Evolutionary conservation across 2,329 filamentous ascomycete species (phyloP).

Genomic region (Microcyclosporella mali): DNA sequence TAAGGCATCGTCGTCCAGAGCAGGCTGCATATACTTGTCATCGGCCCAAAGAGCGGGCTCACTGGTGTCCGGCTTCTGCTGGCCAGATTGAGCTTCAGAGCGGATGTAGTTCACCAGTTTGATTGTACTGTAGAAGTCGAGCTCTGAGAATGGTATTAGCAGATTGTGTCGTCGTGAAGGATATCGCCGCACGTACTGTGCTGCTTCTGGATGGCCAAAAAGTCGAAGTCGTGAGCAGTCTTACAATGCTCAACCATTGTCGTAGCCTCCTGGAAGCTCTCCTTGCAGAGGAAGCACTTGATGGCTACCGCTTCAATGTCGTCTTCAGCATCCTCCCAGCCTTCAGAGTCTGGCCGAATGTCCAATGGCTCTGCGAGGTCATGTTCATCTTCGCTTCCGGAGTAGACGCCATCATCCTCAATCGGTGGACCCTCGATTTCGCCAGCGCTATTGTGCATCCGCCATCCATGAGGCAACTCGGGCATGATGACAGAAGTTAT

Average conservation of each 20-base stretch:
- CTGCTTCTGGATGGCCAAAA: constrained; percentile 29
- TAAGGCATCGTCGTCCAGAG: constrained; percentile 81
- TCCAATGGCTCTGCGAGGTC: constrained; percentile 17
- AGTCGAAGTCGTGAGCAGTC: constrained; percentile 36
- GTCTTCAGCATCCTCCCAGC: constrained; percentile 42
- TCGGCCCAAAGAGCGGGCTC: constrained; percentile 60
- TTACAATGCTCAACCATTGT: constrained; percentile 36
- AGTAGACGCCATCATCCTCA: constrained; percentile 19
- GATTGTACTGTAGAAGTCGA: constrained; percentile 42
- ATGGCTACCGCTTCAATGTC: constrained; percentile 35
- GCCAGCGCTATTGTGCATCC: constrained; percentile 20
- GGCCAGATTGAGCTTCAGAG: constrained; percentile 34
- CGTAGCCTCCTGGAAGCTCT: constrained; percentile 28
- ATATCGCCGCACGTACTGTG: constrained; percentile 30
- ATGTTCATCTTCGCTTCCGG: constrained; percentile 16
- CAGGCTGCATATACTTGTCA: constrained; percentile 75
- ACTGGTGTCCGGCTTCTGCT: constrained; percentile 50
- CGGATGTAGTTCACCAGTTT: constrained; percentile 48
- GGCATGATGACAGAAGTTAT: constrained; percentile 11
- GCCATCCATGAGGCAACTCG: constrained; percentile 22
- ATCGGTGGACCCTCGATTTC: constrained; percentile 18
- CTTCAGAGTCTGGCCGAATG: constrained; percentile 32
- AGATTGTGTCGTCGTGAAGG: not conserved
- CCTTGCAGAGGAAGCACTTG: constrained; percentile 37
- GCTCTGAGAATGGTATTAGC: constrained; percentile 22